phyloP scores from a whole-genome alignment of 2,329 filamentous ascomycete genomes.

The Fusarium denticulatum region DNA sequence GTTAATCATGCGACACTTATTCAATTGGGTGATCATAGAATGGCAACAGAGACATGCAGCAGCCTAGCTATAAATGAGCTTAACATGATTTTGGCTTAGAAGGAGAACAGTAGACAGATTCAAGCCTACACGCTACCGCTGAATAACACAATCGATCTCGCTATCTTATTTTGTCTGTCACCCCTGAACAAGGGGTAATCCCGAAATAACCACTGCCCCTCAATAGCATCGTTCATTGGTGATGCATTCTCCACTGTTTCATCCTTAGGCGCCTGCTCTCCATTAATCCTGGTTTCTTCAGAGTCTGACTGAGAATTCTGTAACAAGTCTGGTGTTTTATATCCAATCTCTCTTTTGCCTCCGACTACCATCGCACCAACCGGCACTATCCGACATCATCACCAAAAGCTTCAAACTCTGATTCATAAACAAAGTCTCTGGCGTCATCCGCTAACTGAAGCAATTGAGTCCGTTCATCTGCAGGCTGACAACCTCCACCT shows the following conservation, averaged over 20 bases:
- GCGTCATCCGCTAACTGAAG: neutral
- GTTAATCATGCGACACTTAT: constrained; percentile 34
- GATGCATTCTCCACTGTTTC: constrained; percentile 33
- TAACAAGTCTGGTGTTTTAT: constrained; percentile 31
- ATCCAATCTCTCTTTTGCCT: neutral
- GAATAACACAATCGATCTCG: neutral
- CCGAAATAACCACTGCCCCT: constrained; percentile 26
- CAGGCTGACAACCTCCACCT: constrained; percentile 12
- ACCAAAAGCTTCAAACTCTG: neutral
- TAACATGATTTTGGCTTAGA: constrained; percentile 7
- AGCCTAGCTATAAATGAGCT: constrained; percentile 18
- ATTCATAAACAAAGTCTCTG: neutral
- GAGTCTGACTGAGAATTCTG: constrained; percentile 14
- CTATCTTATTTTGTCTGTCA: neutral
- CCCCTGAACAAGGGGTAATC: constrained; percentile 23
- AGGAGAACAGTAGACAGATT: neutral
- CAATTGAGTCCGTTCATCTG: neutral
- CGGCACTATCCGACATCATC: neutral
- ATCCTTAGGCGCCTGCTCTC: constrained; percentile 18
- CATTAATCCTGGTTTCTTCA: constrained; percentile 15
- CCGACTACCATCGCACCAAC: neutral
- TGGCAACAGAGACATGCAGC: constrained; percentile 1
- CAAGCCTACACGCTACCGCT: neutral
- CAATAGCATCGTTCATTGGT: constrained; percentile 20
- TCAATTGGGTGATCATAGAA: constrained; percentile 16